These are phyloP conservation scores for Vanrija humicola DNA, from an alignment of 1,284 basidiomycete species.

Conservation along the genomic window DNA sequence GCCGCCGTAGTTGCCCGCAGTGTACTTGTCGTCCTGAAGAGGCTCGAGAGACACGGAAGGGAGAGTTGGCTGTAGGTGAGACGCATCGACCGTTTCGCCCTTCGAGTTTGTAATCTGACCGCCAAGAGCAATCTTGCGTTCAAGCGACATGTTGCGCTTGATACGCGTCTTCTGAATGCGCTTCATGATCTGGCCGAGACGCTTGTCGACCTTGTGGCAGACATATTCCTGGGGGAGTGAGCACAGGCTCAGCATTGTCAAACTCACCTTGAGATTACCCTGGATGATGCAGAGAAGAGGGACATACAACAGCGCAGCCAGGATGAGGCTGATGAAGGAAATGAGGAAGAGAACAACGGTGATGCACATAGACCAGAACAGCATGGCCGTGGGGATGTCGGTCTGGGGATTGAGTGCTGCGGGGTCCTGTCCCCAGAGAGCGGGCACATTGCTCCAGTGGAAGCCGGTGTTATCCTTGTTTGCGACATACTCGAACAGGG, in stretches of 20 bases:
- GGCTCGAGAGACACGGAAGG: conserved; percentile 84
- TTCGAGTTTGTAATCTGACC: conserved; percentile 90
- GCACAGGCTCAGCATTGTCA: too few relatives aligned
- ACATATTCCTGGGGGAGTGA: conserved; percentile 66
- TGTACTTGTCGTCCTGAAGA: conserved; percentile 71
- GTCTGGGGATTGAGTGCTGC: conserved; percentile 38
- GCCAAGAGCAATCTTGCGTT: conserved; percentile 85
- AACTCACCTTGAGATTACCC: conserved; percentile 72
- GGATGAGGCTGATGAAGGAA: conserved; percentile 72
- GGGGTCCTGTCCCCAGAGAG: background rate
- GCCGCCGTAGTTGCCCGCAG: background rate
- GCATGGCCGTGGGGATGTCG: conserved; percentile 66
- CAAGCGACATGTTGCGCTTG: conserved; percentile 72
- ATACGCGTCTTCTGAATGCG: conserved; percentile 83
- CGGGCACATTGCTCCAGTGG: conserved; percentile 11
- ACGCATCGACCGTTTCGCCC: conserved; percentile 65
- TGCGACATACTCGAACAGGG: too few relatives aligned
- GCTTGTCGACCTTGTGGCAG: conserved; percentile 98
- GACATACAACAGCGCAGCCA: conserved; percentile 83
- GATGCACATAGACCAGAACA: conserved; percentile 84
- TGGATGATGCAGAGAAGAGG: conserved; percentile 92
- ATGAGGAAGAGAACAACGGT: conserved; percentile 84
- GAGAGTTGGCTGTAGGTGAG: conserved; percentile 79
- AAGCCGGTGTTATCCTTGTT: too few relatives aligned
- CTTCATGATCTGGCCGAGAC: conserved; percentile 89